Base-by-base conservation (phyloP, 306 rosid genomes). In the Carpinus viminea region DNA sequence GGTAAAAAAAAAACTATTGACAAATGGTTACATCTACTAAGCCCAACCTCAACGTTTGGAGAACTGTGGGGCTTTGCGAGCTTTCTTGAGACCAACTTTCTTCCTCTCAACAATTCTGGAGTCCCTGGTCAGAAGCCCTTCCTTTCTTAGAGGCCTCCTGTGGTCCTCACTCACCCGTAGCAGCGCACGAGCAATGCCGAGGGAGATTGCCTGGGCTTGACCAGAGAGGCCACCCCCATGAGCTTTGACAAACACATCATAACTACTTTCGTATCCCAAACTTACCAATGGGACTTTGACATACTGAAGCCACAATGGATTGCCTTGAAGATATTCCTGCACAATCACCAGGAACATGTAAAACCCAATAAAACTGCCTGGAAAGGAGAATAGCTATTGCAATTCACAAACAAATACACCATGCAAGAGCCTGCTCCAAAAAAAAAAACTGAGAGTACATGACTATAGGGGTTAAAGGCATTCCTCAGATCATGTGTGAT, bases 31-130 rank as follows among this genome's bases (percentile, higher is more conserved):
- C 76, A 78, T 50, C 81, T 28, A 24, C 69, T 38, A 57, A 64
- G 72, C 43, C 73, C 68, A 72, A 85, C 86, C 81, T 90, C 83
- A 95, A 88, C 98, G 98, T 64, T 95, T 95, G 71, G 98, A 95
- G 87, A 74, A 95, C 76, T 95, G 98, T 31, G 98, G 98, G 24
- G 98, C 98, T 91, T 95, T 93, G 26, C 98, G 98, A 76, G 98
- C 98, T 87, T 95, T 95, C 91, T 93, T 86, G 73, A 95, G 91
- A 87, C 98, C 98, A 47, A 83, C 77, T 82, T 95, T 95, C 96
- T 95, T 95, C 91, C 98, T 91, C 89, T 95, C 98, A 81, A 95
- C 98, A 26, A 90, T 84, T 89, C 98, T 92, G 24, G 98, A 64
- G 87, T 94, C 98, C 80, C 98, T 92, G 45, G 98, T 94, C 81